Evolutionary conservation across 768 basidiomycete genomes (phyloP).

Genomic region (Mycena kentingensis): DNA sequence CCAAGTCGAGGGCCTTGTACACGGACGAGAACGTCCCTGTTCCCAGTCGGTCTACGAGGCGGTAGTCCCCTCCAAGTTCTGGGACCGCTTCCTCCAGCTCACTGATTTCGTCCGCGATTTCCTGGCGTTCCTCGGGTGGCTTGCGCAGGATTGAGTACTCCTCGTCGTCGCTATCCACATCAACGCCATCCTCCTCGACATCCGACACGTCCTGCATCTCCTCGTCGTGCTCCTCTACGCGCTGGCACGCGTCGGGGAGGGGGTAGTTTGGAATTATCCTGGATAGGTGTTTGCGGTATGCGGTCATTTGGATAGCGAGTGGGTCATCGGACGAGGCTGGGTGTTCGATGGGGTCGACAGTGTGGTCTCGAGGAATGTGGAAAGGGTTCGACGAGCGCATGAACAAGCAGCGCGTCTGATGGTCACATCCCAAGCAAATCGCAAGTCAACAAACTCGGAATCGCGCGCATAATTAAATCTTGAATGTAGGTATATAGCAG

Average conservation of each 20-base stretch:
- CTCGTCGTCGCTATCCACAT: conserved; percentile 63
- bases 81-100: conserved; percentile 71
- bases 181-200: conserved; percentile 35
- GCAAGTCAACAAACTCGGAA: no score
- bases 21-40: conserved; percentile 99
- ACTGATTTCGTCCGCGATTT: conserved; percentile 76
- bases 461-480: no score
- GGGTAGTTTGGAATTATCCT: conserved; percentile 38
- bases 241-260: conserved; percentile 18
- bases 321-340: conserved; percentile 56
- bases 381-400: no score
- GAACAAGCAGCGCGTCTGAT: neutral
- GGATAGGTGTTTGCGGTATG: conserved; percentile 55
- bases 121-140: conserved; percentile 65
- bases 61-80: conserved; percentile 66
- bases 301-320: conserved; percentile 39
- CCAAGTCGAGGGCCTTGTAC: conserved; percentile 92
- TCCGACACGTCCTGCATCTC: conserved; percentile 32
- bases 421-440: neutral
- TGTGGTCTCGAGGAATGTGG: no score
- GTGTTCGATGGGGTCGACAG: conserved; percentile 31
- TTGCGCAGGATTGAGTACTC: conserved; percentile 60
- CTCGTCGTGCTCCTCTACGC: conserved; percentile 56
- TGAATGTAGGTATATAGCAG: no score
- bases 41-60: conserved; percentile 85